Conservation (phyloP, 2,329 filamentous ascomycete species). For the Claviceps pazoutovae region DNA sequence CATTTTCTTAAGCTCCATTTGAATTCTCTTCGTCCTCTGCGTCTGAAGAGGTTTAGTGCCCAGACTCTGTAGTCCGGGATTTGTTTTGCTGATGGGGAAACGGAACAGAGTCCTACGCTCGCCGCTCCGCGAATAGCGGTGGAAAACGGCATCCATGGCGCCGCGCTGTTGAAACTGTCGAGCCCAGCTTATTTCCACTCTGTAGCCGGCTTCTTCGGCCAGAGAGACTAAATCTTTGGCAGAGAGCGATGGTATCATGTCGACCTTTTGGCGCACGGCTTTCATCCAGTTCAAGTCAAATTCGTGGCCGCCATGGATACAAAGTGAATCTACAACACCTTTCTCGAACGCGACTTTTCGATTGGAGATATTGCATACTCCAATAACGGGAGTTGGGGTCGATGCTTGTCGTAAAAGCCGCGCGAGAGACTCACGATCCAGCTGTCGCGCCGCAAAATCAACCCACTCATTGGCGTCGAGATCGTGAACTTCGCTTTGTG, state of each 20-base stretch:
- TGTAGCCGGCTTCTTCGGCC: constrained; percentile 23
- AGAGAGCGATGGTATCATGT: constrained; percentile 1
- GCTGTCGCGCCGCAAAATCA: background rate
- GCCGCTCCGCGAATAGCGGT: constrained; percentile 14
- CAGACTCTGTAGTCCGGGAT: background rate
- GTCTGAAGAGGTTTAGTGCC: constrained; percentile 6
- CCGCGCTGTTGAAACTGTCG: constrained; percentile 16
- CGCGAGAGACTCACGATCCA: background rate
- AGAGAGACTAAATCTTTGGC: constrained; percentile 9
- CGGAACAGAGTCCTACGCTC: constrained; percentile 1
- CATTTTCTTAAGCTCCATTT: background rate
- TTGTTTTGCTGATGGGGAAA: constrained; percentile 7
- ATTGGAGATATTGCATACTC: background rate
- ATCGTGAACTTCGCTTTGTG: background rate
- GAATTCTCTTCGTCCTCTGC: constrained; percentile 1
- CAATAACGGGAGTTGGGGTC: no score
- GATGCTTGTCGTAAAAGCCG: background rate
- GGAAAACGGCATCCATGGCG: constrained; percentile 12
- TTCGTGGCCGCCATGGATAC: background rate
- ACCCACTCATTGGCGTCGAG: background rate
- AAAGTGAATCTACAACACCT: background rate
- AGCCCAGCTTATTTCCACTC: constrained; percentile 30
- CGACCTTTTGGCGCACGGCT: background rate
- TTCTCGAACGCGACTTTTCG: background rate
- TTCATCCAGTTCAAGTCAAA: background rate